phyloP scores from a whole-genome alignment of 75 land plant genomes.

The Sequoiadendron giganteum region DNA sequence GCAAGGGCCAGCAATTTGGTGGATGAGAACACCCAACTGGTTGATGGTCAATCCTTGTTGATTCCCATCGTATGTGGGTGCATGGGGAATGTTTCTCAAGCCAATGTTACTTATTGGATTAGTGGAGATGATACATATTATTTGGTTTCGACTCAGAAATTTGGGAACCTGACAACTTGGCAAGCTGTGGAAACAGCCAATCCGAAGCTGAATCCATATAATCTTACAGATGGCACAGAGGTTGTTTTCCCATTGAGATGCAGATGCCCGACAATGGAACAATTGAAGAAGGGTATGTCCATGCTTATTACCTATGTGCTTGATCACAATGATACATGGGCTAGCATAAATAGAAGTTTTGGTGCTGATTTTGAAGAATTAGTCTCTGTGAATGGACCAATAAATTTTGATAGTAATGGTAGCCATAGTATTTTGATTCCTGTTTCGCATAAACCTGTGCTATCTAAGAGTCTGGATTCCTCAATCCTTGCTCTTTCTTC shows the following conservation, averaged over 20 bases:
- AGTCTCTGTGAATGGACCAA: slow-evolving; percentile 21
- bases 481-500: neutral
- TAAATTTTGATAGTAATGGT: slow-evolving; percentile 20
- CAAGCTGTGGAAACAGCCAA: slow-evolving; percentile 43
- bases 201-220: slow-evolving; percentile 26
- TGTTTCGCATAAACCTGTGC: slow-evolving; percentile 19
- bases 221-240: slow-evolving; percentile 26
- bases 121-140: slow-evolving; percentile 55
- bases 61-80: slow-evolving; percentile 65
- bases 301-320: slow-evolving; percentile 50
- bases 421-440: slow-evolving; percentile 33
- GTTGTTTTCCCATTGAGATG: slow-evolving; percentile 50
- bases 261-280: slow-evolving; percentile 45
- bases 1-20: slow-evolving; percentile 30
- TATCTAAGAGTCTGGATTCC: slow-evolving; percentile 6
- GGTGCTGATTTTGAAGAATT: slow-evolving; percentile 21
- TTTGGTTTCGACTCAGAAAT: slow-evolving; percentile 31
- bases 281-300: slow-evolving; percentile 25
- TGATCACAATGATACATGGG: slow-evolving; percentile 25
- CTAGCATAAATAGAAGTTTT: slow-evolving; percentile 19
- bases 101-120: slow-evolving; percentile 44
- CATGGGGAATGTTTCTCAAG: slow-evolving; percentile 38
- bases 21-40: slow-evolving; percentile 20
- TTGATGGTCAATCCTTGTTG: slow-evolving; percentile 34
- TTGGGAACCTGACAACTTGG: slow-evolving; percentile 54